Evolutionary conservation across 139 green algal genomes (phyloP).

Genomic region (Volvox africanus): DNA sequence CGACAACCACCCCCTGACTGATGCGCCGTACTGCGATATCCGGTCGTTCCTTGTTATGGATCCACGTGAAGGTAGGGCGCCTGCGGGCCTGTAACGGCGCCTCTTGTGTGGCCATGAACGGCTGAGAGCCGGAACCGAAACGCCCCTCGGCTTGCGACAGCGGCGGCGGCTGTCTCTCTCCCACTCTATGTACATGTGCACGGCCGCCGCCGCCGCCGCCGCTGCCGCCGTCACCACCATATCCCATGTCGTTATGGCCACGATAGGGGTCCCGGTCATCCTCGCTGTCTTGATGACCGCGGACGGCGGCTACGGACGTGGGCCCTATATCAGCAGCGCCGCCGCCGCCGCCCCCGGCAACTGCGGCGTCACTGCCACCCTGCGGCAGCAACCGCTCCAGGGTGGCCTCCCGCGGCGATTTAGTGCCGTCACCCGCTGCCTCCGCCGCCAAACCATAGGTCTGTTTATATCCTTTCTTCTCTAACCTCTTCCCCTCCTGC

Average conservation of each 20-base stretch:
- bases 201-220: too few relatives aligned
- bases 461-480: too few relatives aligned
- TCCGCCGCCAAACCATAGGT: too few relatives aligned
- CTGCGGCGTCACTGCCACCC: neutral
- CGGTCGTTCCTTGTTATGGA: neutral
- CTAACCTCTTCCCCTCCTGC: neutral
- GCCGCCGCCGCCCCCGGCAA: too few relatives aligned
- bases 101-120: neutral
- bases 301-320: neutral
- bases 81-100: too few relatives aligned
- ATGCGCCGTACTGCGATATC: neutral
- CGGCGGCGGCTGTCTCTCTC: neutral
- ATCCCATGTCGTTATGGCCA: neutral
- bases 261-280: neutral
- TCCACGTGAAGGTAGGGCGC: neutral
- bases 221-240: too few relatives aligned
- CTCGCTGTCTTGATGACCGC: neutral
- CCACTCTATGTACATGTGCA: neutral
- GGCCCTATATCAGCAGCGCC: too few relatives aligned
- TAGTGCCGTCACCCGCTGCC: too few relatives aligned
- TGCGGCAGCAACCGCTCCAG: neutral
- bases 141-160: neutral
- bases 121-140: neutral
- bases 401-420: too few relatives aligned
- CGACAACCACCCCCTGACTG: neutral